Evolutionary conservation across 352 stramenopile genomes (phyloP).

Genomic region (Globisporangium solare): DNA sequence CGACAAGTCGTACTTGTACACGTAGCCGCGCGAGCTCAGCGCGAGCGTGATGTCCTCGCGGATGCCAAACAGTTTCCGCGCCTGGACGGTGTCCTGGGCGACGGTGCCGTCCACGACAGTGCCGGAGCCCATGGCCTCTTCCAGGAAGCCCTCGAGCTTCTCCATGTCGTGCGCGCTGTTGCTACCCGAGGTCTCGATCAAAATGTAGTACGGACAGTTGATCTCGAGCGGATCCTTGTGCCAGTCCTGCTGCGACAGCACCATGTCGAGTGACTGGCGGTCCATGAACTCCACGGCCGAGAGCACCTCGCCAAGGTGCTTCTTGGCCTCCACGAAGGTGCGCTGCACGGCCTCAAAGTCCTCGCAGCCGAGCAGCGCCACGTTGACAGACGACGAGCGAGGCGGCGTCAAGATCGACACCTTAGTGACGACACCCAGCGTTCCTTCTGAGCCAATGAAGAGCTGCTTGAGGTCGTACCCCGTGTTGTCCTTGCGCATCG

Average conservation of each 20-base stretch:
- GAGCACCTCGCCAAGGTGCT: constrained; percentile 90
- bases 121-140: constrained; percentile 62
- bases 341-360: constrained; percentile 83
- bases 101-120: constrained; percentile 90
- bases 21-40: constrained; percentile 80
- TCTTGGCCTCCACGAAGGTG: constrained; percentile 81
- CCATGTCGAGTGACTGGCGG: constrained; percentile 81
- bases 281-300: constrained; percentile 97
- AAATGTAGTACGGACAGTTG: constrained; percentile 87
- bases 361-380: constrained; percentile 89
- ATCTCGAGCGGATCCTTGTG: constrained; percentile 64
- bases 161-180: constrained; percentile 89
- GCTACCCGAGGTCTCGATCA: constrained; percentile 95
- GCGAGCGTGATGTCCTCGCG: constrained; percentile 93
- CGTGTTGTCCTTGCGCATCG: constrained; percentile 97
- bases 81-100: constrained; percentile 90
- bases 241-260: constrained; percentile 65
- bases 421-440: constrained; percentile 94
- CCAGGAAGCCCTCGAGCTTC: constrained; percentile 87
- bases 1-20: constrained; percentile 98
- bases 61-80: constrained; percentile 91
- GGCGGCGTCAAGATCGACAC: constrained; percentile 80
- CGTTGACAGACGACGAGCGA: constrained; percentile 71
- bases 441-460: constrained; percentile 96
- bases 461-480: constrained; percentile 97